Evolutionary conservation across 78 protist genomes (phyloP), one percentile per base, ranked within the genome.

Genomic region (Monosiga brevicollis): DNA sequence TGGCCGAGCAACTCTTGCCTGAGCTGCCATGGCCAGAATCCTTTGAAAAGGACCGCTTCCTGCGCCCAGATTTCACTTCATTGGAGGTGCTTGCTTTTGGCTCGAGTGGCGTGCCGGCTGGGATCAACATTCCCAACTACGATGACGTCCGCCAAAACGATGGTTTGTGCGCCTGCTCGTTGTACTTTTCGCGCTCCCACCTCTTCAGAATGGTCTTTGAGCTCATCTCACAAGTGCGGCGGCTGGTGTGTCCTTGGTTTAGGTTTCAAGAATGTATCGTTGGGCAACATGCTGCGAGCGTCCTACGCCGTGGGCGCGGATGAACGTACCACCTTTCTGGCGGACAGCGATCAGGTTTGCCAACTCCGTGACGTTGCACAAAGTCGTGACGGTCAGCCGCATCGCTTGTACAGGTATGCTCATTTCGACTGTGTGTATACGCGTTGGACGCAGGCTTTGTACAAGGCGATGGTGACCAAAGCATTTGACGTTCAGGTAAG

Each of bases 251-350:
- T 10, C 22, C 37, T 35, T 10, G 23, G 37, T 35, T 82, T 81
- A 6, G 95, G 95, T 35, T 92, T 92, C 84, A 92, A 92, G 91
- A 92, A 92, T 55, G 95, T 92, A 25, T 75, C 81, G 71, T 83
- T 92, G 1, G 91, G 88, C 42, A 92, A 92, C 82, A 91, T 88
- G 38, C 80, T 86, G 6, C 3, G 55, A 1, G 85, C 90, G 38
- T 35, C 90, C 0, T 36, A 73, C 71, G 76, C 76, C 76, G 54
- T 73, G 23, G 86, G 79, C 76, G 35, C 37, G 6, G 90, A 55
- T 35, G n/a, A 84, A 22, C 75, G 11, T 32, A 72, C 71, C 1
- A 79, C 86, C 29, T 87, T 90, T n/a, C 72, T 88, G 55, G 32
- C 75, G 9, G 90, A 86, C 0, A 54, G 74, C 32, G 94, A 91